Evolutionary conservation across 805 yeast genomes (phyloP).

Genomic region (Pichia rugopelliculosa): DNA sequence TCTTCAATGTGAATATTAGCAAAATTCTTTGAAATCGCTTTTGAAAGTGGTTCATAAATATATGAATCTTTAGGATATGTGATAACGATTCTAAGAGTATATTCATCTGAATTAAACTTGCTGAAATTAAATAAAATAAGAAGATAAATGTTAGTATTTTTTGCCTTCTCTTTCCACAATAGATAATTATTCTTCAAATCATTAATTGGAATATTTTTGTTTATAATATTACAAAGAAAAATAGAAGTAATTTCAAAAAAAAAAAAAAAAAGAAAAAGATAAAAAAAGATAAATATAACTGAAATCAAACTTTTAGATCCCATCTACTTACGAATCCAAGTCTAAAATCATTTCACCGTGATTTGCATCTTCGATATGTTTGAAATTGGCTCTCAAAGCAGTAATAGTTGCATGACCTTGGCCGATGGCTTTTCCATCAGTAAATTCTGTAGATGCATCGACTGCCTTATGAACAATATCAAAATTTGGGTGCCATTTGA

Average conservation of each 20-base stretch:
- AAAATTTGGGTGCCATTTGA: slow-evolving; percentile 82
- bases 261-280: too few species aligned
- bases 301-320: neutral
- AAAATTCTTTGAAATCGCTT: slow-evolving; percentile 28
- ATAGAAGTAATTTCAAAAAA: neutral
- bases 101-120: neutral
- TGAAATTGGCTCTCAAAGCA: slow-evolving; percentile 66
- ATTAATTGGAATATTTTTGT: neutral
- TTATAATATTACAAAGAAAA: neutral
- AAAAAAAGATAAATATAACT: neutral
- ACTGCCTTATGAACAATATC: slow-evolving; percentile 53
- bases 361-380: slow-evolving; percentile 38
- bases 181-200: neutral
- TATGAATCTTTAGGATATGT: slow-evolving; percentile 35
- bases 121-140: neutral
- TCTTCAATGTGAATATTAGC: slow-evolving; percentile 3
- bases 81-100: slow-evolving; percentile 22
- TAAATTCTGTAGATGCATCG: slow-evolving; percentile 34
- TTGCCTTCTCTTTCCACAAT: neutral
- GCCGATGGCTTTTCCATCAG: slow-evolving; percentile 66
- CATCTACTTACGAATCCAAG: slow-evolving; percentile 1
- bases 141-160: neutral
- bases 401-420: slow-evolving; percentile 60
- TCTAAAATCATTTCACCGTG: slow-evolving; percentile 50
- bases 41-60: slow-evolving; percentile 34